Base-by-base conservation (phyloP, 495 filamentous ascomycete genomes). In the Neurospora sp. region DNA sequence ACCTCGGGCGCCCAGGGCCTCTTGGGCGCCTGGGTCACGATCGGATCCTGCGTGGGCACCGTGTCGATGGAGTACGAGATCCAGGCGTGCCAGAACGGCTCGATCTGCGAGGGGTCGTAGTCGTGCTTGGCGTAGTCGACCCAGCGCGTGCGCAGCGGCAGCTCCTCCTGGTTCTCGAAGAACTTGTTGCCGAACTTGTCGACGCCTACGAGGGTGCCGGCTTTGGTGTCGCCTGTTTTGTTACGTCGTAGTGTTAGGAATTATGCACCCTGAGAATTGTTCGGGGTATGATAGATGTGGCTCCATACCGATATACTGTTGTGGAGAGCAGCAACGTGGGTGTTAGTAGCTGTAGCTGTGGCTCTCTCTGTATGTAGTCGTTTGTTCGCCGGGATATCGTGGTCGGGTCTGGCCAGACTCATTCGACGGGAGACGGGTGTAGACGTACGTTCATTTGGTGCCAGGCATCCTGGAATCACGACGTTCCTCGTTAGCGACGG, bases 51-150 rank as follows among this genome's bases (percentile, higher is more conserved):
- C 31, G 85, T 87, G 5, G 96, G 96, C 35, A 94, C 91, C 80
- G 93, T 91, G 82, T 98, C 94, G 72, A 96, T 91, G 83, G 92
- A 83, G 83, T 99, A 98, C 66, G 92, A 91, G 77, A 98, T 93
- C 96, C 96, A 99, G 31, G 93, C 93, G 82, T 98, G 96, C 94
- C 96, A 99, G 84, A 94, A 93, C 23, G 96, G 96, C 83, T 99
- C 96, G 79, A 98, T 91, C 62, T 98, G 94, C 73, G 89, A 94
- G 87, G 96, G 85, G 77, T 97, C 93, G 78, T 86, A 95, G 86
- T 97, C 93, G 74, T 91, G 85, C 78, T 91, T 87, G 85, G 92
- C 94, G 87, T 94, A 98, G 83, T 98, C 96, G 69, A 99, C 92
- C 96, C 96, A 98, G 88, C 96, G 90, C 77, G 96, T 98, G 73